Evolutionary conservation across 2,329 filamentous ascomycete genomes (phyloP), one percentile per base, ranked within the genome.

Genomic region (Colletotrichum neosansevieriae): DNA sequence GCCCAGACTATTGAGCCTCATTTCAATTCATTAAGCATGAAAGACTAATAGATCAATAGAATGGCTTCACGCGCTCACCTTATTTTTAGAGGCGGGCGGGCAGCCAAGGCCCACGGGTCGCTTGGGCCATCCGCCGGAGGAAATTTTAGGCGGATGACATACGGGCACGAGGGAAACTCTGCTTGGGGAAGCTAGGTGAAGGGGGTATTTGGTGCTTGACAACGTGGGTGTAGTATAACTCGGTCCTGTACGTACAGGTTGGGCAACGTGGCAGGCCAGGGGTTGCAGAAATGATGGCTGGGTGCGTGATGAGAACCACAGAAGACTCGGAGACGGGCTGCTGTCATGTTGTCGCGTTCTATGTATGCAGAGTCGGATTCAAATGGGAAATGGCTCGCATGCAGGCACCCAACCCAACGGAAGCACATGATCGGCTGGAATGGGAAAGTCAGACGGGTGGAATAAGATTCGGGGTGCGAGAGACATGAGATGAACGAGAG

Each of bases 401-500:
- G 38, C 44, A 1, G 7, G 24, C n/a, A 53, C 12, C 34, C 21
- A 21, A 4, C 13, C n/a, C 17, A 21, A 11, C 38, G 6, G 11
- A 40, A 36, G 7, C 32, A 54, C 32, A 61, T 32, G 58, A 66
- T 32, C 29, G 34, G 12, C 19, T 15, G 44, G 17, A 42, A 67
- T 44, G 34, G 3, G 29, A 6, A 19, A 6, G 24, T 53, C 56
- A 24, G 45, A 49, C 15, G 45, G 36, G 36, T 11, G 47, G 24
- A 36, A 17, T 34, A 40, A 49, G 21, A 34, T 40, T 60, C 57
- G 11, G 42, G n/a, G 34, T 24, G 24, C 17, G 42, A 50, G 29
- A 29, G 58, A 67, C 21, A 63, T 67, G 63, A 44, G 58, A 67
- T 56, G 63, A 67, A 63, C 58, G 50, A 56, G 63, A 29, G 29